Evolutionary conservation across 768 basidiomycete genomes (phyloP), one percentile per base, ranked within the genome.

Genomic region (Suillus ampliporus): DNA sequence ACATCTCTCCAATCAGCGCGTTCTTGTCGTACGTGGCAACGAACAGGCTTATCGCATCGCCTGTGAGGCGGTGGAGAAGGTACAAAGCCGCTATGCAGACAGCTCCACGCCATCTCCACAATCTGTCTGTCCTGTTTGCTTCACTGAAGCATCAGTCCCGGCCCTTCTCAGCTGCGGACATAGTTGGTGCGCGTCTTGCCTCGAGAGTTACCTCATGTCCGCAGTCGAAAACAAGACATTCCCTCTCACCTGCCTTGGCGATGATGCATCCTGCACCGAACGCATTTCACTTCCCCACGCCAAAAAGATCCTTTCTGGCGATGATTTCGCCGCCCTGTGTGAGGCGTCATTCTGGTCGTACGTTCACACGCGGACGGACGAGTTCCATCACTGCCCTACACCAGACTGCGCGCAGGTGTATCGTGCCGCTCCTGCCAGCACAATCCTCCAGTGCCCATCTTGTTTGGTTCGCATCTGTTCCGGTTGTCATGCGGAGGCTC

Each of bases 351-450:
- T 89, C 66, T 77, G 84, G n/a, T 72, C 83, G 0, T 80, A 92
- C 68, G 78, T 91, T 21, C 84, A 88, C 62, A 74, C 83, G 2
- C 83, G 83, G 41, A 80, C 89, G 0, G 75, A 80, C 9, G 88
- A 92, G 61, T 89, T 89, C 67, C 82, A 85, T 62, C 88, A 86
- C 67, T 94, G 92, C 74, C 92, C 92, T 0, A 88, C 91, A 0
- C 88, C 92, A 0, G 90, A 94, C 70, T 94, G 92, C 67, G 78
- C 79, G 0, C 89, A 92, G 67, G 80, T 92, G 7, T 94, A 94
- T 70, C 86, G 90, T 31, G 69, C 81, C 2, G 83, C 81, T 0
- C 76, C 82, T 1, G 73, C 72, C 13, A 84, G 83, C 23, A 78
- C 82, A 6, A 77, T 84, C 10, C 72, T 92, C 40, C 88, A 88